These are phyloP conservation scores for Cotoneaster glaucophyllus DNA, from an alignment of 306 rosid species.

Conservation along the genomic window DNA sequence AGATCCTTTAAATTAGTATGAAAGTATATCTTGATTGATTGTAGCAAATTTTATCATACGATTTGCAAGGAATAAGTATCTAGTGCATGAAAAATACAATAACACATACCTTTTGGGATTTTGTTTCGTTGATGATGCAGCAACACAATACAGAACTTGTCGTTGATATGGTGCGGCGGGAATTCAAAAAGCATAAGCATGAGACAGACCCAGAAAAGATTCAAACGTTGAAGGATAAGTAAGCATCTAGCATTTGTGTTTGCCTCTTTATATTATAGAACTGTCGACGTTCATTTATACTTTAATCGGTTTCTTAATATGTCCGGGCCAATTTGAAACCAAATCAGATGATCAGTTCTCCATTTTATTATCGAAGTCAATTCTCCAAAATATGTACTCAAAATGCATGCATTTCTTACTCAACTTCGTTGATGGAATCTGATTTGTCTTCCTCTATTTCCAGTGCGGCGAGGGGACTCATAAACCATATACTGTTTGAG, in stretches of 20 bases:
- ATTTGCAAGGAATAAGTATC: too few species aligned
- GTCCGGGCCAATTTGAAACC: background rate
- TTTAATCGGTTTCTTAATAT: background rate
- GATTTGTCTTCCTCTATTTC: constrained; percentile 17
- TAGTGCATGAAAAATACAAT: too few species aligned
- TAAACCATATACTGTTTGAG: constrained; percentile 75
- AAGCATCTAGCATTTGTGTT: constrained; percentile 20
- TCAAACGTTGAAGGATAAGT: constrained; percentile 85
- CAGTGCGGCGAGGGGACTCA: constrained; percentile 93
- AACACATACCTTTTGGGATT: background rate
- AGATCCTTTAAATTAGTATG: background rate
- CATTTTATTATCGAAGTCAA: too few species aligned
- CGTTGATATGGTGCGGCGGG: constrained; percentile 73
- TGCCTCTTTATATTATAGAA: background rate
- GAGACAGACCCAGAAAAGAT: constrained; percentile 88
- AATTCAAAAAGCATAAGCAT: constrained; percentile 61
- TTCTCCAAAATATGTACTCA: too few species aligned
- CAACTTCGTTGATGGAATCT: background rate
- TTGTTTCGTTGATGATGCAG: constrained; percentile 31
- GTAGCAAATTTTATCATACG: background rate
- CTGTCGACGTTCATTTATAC: background rate
- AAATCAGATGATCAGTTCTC: background rate
- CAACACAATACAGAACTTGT: constrained; percentile 69
- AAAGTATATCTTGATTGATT: background rate
- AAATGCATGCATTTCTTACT: constrained; percentile 3